phyloP scores from a whole-genome alignment of 305 asterid species.

The Rubia peregrina region DNA sequence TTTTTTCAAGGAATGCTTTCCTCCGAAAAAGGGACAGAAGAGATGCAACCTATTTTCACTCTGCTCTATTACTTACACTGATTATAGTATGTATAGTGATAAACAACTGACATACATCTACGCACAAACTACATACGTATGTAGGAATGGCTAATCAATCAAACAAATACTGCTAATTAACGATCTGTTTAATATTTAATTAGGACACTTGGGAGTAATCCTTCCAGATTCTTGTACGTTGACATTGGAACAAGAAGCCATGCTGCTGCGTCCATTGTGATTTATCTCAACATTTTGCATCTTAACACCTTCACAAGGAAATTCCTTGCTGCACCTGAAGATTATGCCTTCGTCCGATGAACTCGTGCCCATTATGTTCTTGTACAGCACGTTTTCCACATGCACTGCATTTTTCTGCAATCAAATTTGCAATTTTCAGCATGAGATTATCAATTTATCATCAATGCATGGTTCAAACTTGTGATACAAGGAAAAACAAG shows the following conservation, averaged over 20 bases:
- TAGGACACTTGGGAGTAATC: conserved; percentile 11
- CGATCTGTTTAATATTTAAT: neutral
- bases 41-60: neutral
- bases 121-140: neutral
- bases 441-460: no score
- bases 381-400: conserved; percentile 57
- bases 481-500: neutral
- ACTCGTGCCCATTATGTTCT: conserved; percentile 73
- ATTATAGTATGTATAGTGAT: no score
- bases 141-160: neutral
- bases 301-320: conserved; percentile 58
- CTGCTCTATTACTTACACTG: no score
- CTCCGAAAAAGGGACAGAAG: neutral
- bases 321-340: conserved; percentile 60
- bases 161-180: neutral
- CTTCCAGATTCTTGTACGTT: conserved; percentile 14
- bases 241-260: conserved; percentile 22
- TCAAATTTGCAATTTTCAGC: neutral
- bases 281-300: conserved; percentile 49
- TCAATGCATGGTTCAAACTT: no score
- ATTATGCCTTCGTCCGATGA: conserved; percentile 54
- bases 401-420: conserved; percentile 71
- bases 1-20: neutral
- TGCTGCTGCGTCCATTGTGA: conserved; percentile 18
- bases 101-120: neutral